Base-by-base conservation (phyloP, 2,329 filamentous ascomycete species). In the Colletotrichum siamense region DNA sequence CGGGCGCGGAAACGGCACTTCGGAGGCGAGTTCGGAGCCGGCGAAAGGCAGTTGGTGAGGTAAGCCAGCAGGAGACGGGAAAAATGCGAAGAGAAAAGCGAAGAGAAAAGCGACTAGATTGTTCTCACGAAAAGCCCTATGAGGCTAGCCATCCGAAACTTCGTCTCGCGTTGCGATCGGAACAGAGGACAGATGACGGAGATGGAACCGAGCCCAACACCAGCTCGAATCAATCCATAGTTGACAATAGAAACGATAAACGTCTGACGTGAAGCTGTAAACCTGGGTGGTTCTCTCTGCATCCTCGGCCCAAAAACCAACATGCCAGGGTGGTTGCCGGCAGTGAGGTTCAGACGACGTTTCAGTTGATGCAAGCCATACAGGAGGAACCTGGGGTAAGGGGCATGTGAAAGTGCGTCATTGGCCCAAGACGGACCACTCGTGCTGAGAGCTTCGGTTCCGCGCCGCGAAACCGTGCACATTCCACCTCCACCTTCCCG, bases 321-420 rank as follows among this genome's bases (percentile, higher is more conserved):
- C 39, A 63, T 24, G 12, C 24, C 63, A 63, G 63, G 63, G 62
- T 66, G 49, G 22, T 32, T 75, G 32, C 61, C 10, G 22, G 68
- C 6, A 12, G 39, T 57, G 44, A 73, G 13, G 63, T 72, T 67
- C 55, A 76, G 69, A 73, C 55, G 62, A 36, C 32, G 73, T 76
- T 73, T 73, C 73, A 73, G 63, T 68, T 39, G 28, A 49, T 34
- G 36, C 73, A 64, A 57, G 63, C 63, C 32, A 30, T 36, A 13
- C 32, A 71, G 73, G 64, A 69, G 26, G 44, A 49, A 30, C 73
- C 63, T 39, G 55, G 62, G 32, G 44, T 44, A 26, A 26, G n/a
- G 57, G 62, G 63, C 73, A 76, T 76, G 73, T 76, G 73, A 76
- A 76, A 76, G 64, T 76, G 70, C 70, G 73, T 76, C 73, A 76